Conservation (phyloP, 2,329 filamentous ascomycete genomes). For the Fusarium subglutinans region DNA sequence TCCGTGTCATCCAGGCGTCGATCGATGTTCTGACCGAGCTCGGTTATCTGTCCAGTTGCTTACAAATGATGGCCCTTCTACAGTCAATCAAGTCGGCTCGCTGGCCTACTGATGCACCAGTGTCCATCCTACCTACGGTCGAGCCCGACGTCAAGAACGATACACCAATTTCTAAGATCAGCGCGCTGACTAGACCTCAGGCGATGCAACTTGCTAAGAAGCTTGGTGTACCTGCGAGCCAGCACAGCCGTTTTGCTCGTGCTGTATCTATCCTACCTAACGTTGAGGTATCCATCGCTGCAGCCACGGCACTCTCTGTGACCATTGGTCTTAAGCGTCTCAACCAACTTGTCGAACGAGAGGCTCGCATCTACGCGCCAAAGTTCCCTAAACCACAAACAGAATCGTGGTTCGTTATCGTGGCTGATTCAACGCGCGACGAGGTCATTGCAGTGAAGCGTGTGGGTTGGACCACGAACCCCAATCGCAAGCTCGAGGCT, state of each 20-base stretch:
- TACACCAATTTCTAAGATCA: slow-evolving; percentile 55
- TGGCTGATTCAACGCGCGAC: slow-evolving; percentile 72
- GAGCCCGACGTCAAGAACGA: slow-evolving; percentile 55
- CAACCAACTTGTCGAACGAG: slow-evolving; percentile 71
- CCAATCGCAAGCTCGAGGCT: slow-evolving; percentile 46
- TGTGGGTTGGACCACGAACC: slow-evolving; percentile 71
- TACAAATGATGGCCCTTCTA: slow-evolving; percentile 84
- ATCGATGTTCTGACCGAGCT: slow-evolving; percentile 94
- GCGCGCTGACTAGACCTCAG: slow-evolving; percentile 48
- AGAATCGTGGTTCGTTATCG: slow-evolving; percentile 89
- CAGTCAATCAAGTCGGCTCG: slow-evolving; percentile 92
- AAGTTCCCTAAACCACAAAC: slow-evolving; percentile 93
- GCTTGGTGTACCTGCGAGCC: slow-evolving; percentile 58
- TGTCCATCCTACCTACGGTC: slow-evolving; percentile 83
- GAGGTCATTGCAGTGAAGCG: slow-evolving; percentile 89
- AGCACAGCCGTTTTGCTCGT: slow-evolving; percentile 62
- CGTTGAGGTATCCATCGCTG: slow-evolving; percentile 68
- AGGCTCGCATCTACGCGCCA: slow-evolving; percentile 84
- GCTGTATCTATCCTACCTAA: slow-evolving; percentile 75
- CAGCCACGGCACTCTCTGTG: slow-evolving; percentile 70
- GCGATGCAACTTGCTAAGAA: slow-evolving; percentile 57
- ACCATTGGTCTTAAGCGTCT: slow-evolving; percentile 71
- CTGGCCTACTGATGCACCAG: slow-evolving; percentile 84
- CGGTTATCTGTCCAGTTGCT: slow-evolving; percentile 79
- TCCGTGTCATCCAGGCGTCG: slow-evolving; percentile 94